phyloP scores from a whole-genome alignment of 352 stramenopile genomes.

The Pythium periplocum region DNA sequence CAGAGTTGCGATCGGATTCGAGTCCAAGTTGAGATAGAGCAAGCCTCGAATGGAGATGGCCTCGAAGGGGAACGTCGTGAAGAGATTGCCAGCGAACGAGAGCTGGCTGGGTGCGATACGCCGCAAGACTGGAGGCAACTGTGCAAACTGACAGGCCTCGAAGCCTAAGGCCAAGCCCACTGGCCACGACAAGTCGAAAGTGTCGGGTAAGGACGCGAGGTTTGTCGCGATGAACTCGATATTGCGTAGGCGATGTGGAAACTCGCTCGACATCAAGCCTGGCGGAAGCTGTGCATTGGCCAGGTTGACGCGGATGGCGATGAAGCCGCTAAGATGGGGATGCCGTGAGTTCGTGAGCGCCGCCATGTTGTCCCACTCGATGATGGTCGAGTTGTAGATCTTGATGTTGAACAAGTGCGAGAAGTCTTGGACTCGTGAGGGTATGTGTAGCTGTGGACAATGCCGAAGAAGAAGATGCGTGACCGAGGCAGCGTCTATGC shows the following conservation, averaged over 20 bases:
- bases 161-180: no score
- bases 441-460: slow-evolving; percentile 8
- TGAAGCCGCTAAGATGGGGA: slow-evolving; percentile 1
- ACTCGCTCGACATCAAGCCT: slow-evolving; percentile 8
- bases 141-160: no score
- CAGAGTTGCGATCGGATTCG: no score
- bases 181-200: no score
- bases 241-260: slow-evolving; percentile 1
- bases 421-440: slow-evolving; percentile 1
- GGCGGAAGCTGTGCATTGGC: slow-evolving; percentile 1
- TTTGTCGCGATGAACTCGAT: slow-evolving; percentile 9
- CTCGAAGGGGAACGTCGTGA: no score
- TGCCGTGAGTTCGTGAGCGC: not conserved
- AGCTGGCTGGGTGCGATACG: no score
- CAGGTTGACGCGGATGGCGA: slow-evolving; percentile 11
- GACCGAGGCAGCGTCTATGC: not conserved
- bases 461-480: slow-evolving; percentile 8
- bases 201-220: no score
- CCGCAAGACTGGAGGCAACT: no score
- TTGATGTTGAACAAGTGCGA: slow-evolving; percentile 9
- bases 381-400: slow-evolving; percentile 13
- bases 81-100: no score
- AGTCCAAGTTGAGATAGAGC: no score
- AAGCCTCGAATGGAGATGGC: no score
- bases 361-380: not conserved